These are phyloP conservation scores for Penicillium soppii DNA, from an alignment of 495 filamentous ascomycete species.

Conservation along the genomic window DNA sequence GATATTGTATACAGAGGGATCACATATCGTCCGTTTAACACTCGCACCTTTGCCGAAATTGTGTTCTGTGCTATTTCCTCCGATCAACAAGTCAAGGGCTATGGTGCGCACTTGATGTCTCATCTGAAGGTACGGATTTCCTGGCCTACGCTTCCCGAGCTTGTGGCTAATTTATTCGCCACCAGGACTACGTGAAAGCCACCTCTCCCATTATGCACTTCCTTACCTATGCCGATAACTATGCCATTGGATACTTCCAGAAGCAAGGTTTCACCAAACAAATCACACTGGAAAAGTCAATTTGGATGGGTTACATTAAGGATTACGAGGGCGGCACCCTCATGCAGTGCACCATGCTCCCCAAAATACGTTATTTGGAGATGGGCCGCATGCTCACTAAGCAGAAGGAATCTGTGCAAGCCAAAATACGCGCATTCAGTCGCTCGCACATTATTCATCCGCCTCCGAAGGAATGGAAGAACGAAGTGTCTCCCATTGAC, in stretches of 20 bases:
- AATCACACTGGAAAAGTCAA: constrained; percentile 83
- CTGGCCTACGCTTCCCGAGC: background rate
- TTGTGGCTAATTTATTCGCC: constrained; percentile 12
- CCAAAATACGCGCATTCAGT: constrained; percentile 90
- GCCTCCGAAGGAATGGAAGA: constrained; percentile 83
- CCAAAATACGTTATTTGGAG: constrained; percentile 91
- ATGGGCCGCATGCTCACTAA: constrained; percentile 92
- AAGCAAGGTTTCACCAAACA: constrained; percentile 99
- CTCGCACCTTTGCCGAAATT: constrained; percentile 92
- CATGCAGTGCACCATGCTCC: constrained; percentile 98
- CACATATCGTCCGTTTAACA: constrained; percentile 93
- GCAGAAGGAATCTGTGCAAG: constrained; percentile 90
- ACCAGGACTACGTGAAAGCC: constrained; percentile 89
- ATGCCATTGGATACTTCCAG: constrained; percentile 98
- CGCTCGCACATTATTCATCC: constrained; percentile 85
- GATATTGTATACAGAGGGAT: constrained; percentile 64
- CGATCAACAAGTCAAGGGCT: constrained; percentile 98
- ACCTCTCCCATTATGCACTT: constrained; percentile 98
- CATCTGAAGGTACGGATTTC: constrained; percentile 68
- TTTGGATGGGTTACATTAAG: constrained; percentile 99
- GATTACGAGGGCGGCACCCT: constrained; percentile 99
- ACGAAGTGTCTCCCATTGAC: constrained; percentile 66
- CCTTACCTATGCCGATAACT: constrained; percentile 97
- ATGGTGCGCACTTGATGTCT: constrained; percentile 96
- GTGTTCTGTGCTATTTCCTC: constrained; percentile 98